Conservation (phyloP, 1,139 yeast species). For the Zygosaccharomyces pseudobailii region DNA sequence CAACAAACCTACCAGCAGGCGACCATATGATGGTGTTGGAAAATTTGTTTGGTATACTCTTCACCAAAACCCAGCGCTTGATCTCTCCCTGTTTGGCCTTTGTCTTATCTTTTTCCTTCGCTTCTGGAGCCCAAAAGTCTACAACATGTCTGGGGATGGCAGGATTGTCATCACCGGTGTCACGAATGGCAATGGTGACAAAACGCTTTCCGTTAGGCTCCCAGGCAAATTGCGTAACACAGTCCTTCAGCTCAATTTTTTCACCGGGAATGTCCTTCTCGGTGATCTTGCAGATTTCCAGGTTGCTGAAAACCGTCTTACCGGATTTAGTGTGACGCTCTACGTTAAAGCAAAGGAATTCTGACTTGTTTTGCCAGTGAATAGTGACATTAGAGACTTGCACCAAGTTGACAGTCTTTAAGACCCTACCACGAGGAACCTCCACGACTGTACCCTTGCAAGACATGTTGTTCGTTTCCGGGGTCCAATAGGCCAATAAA, state of each 20-base stretch:
- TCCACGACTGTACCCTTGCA: conserved; percentile 93
- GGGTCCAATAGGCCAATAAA: conserved; percentile 92
- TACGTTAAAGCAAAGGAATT: conserved; percentile 85
- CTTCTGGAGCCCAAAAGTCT: conserved; percentile 79
- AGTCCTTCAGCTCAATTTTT: conserved; percentile 87
- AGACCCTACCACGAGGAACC: conserved; percentile 73
- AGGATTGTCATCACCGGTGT: conserved; percentile 57
- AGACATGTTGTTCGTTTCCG: conserved; percentile 86
- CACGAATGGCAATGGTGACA: conserved; percentile 62
- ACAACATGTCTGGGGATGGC: conserved; percentile 68
- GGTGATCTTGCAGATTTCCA: conserved; percentile 82
- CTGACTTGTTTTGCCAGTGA: conserved; percentile 92
- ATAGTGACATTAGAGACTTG: conserved; percentile 89
- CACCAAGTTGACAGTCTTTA: conserved; percentile 89
- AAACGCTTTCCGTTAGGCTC: conserved; percentile 91
- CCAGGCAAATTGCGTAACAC: conserved; percentile 88
- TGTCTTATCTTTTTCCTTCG: conserved; percentile 33
- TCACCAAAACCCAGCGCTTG: conserved; percentile 57
- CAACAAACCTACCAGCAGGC: conserved; percentile 88
- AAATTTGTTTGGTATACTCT: conserved; percentile 56
- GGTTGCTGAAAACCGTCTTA: conserved; percentile 84
- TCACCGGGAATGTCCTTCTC: conserved; percentile 95
- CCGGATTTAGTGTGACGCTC: conserved; percentile 96
- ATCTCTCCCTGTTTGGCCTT: conserved; percentile 30
- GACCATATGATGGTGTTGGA: conserved; percentile 81